A percentile compares a stretch with the other conserved stretches of the same genome.
These are phyloP conservation scores for Casuarina equisetifolia DNA, from an alignment of 306 rosid species.

Conservation along the genomic window DNA sequence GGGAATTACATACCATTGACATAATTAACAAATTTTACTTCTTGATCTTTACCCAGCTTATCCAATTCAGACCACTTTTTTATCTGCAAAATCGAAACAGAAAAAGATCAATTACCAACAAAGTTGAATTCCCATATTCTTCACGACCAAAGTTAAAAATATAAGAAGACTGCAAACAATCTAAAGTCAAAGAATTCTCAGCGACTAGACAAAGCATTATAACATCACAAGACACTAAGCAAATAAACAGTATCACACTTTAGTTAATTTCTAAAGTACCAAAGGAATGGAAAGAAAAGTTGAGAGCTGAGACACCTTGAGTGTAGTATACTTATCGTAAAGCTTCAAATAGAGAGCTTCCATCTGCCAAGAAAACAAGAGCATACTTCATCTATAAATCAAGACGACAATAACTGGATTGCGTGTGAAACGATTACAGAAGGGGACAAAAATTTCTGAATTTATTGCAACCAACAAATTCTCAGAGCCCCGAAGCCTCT, in stretches of 20 bases:
- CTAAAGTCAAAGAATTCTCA: neutral
- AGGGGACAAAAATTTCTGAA: neutral
- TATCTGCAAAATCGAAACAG: constrained; percentile 38
- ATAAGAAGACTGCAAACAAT: no score
- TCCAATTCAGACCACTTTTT: constrained; percentile 58
- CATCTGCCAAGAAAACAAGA: constrained; percentile 36
- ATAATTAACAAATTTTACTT: constrained; percentile 58
- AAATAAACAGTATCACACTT: neutral
- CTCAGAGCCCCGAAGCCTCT: neutral
- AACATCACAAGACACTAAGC: neutral
- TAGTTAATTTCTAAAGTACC: neutral
- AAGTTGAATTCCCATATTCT: neutral
- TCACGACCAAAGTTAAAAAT: neutral
- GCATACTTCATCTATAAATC: neutral
- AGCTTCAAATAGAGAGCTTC: constrained; percentile 83
- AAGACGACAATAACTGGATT: neutral
- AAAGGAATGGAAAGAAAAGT: neutral
- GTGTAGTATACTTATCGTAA: constrained; percentile 60
- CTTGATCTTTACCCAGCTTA: constrained; percentile 60
- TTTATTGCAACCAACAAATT: neutral
- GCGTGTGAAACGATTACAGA: neutral
- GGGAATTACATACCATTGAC: constrained; percentile 54
- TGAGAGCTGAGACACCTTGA: constrained; percentile 54
- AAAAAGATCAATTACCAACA: constrained; percentile 10
- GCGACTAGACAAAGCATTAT: constrained; percentile 5